Evolutionary conservation across 2,329 filamentous ascomycete genomes (phyloP).

Genomic region (Lecanicillium sp.): DNA sequence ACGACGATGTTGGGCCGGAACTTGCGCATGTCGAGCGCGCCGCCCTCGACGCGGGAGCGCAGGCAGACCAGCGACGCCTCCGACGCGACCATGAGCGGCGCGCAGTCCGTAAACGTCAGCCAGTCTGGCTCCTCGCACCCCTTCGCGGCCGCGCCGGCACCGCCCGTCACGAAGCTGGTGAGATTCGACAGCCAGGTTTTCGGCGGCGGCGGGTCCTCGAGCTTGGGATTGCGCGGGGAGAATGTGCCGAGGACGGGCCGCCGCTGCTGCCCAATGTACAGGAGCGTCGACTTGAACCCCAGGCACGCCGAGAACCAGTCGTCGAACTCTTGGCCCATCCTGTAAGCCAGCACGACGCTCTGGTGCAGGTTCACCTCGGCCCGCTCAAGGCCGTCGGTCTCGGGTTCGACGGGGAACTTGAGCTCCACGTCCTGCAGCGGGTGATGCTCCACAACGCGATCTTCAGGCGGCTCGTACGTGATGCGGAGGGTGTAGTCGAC

Average conservation of each 20-base stretch:
- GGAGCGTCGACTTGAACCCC: slow-evolving; percentile 53
- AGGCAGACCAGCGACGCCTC: slow-evolving; percentile 65
- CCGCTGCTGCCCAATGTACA: slow-evolving; percentile 58
- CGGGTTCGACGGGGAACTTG: slow-evolving; percentile 52
- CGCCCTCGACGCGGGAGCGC: slow-evolving; percentile 45
- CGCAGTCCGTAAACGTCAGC: slow-evolving; percentile 68
- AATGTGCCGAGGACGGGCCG: slow-evolving; percentile 57
- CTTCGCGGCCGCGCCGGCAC: neutral
- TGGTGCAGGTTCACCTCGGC: slow-evolving; percentile 53
- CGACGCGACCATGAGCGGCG: slow-evolving; percentile 68
- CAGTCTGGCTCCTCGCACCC: slow-evolving; percentile 34
- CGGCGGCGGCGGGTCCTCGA: slow-evolving; percentile 16
- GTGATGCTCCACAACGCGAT: slow-evolving; percentile 33
- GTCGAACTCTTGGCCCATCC: slow-evolving; percentile 56
- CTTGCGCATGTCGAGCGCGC: slow-evolving; percentile 56
- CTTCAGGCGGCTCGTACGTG: slow-evolving; percentile 34
- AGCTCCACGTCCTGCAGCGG: slow-evolving; percentile 36
- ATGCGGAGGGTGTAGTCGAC: slow-evolving; percentile 34
- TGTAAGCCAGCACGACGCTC: slow-evolving; percentile 52
- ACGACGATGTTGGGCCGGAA: slow-evolving; percentile 71
- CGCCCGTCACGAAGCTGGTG: slow-evolving; percentile 26
- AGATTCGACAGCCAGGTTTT: slow-evolving; percentile 32
- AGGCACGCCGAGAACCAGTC: slow-evolving; percentile 63
- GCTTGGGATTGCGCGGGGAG: slow-evolving; percentile 29
- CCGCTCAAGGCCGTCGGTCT: slow-evolving; percentile 36